Conservation (phyloP, 805 yeast genomes). For the Suhomyces pyralidae region DNA sequence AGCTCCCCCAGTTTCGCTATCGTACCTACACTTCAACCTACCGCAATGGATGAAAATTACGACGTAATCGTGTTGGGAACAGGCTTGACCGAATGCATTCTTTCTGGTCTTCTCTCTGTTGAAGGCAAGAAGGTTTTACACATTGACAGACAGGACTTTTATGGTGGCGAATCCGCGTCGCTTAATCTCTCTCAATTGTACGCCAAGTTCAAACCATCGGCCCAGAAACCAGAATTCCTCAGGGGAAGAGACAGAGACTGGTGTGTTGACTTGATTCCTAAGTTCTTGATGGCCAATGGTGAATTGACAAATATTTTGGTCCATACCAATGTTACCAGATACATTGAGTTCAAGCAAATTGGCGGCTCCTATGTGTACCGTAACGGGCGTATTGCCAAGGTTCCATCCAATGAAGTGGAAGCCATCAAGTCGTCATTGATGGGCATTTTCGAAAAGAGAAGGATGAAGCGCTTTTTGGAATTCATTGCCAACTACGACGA, state of each 20-base stretch:
- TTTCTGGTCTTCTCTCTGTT: conserved; percentile 91
- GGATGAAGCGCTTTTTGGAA: conserved; percentile 90
- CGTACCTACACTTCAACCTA: background rate
- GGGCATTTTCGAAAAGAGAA: conserved; percentile 94
- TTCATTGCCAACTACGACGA: conserved; percentile 81
- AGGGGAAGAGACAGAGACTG: conserved; percentile 94
- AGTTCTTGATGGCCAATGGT: conserved; percentile 96
- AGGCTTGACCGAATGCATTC: conserved; percentile 95
- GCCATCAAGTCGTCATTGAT: conserved; percentile 88
- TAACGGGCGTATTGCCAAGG: conserved; percentile 87
- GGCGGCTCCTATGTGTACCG: conserved; percentile 94
- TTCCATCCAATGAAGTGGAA: conserved; percentile 88
- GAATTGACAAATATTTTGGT: conserved; percentile 93
- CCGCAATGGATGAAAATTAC: conserved; percentile 85
- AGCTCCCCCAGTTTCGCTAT: background rate
- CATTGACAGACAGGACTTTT: conserved; percentile 93
- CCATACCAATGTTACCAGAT: conserved; percentile 93
- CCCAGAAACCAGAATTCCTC: conserved; percentile 62
- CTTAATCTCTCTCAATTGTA: conserved; percentile 68
- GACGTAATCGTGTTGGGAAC: conserved; percentile 94
- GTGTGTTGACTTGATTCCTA: conserved; percentile 96
- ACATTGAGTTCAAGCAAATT: conserved; percentile 93
- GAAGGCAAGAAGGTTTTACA: conserved; percentile 97
- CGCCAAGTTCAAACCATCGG: conserved; percentile 77
- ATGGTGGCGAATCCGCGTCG: conserved; percentile 92